A percentile compares a stretch with the other conserved stretches of the same genome.
phyloP scores from a whole-genome alignment of 805 yeast species.

The Candida stauntonica region DNA sequence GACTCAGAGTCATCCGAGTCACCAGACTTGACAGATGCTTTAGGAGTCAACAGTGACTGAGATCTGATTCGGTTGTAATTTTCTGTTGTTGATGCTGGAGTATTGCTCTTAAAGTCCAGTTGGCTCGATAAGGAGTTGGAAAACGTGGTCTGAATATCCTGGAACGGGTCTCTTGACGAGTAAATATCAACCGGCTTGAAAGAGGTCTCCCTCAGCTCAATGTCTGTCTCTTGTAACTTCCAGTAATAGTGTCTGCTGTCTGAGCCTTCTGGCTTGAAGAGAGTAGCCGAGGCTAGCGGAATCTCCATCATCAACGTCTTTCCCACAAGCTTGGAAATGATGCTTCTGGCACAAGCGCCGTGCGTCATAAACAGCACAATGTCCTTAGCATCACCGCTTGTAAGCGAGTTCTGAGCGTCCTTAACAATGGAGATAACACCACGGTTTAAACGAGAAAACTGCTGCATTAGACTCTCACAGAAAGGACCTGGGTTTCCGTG shows the following conservation, averaged over 20 bases:
- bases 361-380: constrained; percentile 36
- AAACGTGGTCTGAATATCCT: constrained; percentile 25
- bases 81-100: constrained; percentile 14
- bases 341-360: constrained; percentile 39
- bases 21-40: constrained; percentile 11
- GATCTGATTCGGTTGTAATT: constrained; percentile 20
- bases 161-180: constrained; percentile 22
- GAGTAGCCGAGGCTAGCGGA: constrained; percentile 32
- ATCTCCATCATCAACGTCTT: constrained; percentile 37
- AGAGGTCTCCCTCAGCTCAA: constrained; percentile 14
- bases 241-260: constrained; percentile 14
- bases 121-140: constrained; percentile 9
- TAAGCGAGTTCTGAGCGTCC: constrained; percentile 13
- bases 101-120: constrained; percentile 19
- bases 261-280: constrained; percentile 17
- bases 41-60: constrained; percentile 20
- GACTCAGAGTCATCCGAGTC: constrained; percentile 9
- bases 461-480: constrained; percentile 36
- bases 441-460: constrained; percentile 32
- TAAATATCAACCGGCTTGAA: constrained; percentile 18
- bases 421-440: constrained; percentile 33
- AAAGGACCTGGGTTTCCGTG: constrained; percentile 42
- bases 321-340: constrained; percentile 35
- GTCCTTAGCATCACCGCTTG: constrained; percentile 28
- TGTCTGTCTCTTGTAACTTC: constrained; percentile 26